These are phyloP conservation scores for Rutstroemia sydowiana DNA, from an alignment of 2,329 filamentous ascomycete genomes.

Conservation along the genomic window DNA sequence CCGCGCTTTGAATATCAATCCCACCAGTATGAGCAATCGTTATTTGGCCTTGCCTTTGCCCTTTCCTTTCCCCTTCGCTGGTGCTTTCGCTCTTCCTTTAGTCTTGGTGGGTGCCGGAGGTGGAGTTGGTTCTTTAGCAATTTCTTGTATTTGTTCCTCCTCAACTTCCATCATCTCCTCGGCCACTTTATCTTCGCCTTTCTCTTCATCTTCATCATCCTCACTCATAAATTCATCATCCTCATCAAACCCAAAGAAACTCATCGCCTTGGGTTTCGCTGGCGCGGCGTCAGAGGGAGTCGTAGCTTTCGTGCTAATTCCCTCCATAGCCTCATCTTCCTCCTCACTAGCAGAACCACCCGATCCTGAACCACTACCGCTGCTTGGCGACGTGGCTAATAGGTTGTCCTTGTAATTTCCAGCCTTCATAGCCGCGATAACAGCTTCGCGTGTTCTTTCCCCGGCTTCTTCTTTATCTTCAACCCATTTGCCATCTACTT, in stretches of 20 bases:
- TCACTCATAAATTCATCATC: slow-evolving; percentile 69
- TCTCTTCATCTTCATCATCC: slow-evolving; percentile 45
- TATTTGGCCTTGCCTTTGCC: slow-evolving; percentile 14
- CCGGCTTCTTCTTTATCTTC: slow-evolving; percentile 88
- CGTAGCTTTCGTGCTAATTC: slow-evolving; percentile 35
- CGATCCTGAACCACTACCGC: slow-evolving; percentile 34
- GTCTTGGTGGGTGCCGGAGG: slow-evolving; percentile 27
- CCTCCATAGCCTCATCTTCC: slow-evolving; percentile 28
- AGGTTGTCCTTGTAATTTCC: slow-evolving; percentile 56
- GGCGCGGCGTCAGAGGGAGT: slow-evolving; percentile 39
- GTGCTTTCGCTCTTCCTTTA: slow-evolving; percentile 12
- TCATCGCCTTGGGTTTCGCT: slow-evolving; percentile 29
- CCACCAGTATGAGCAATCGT: neutral
- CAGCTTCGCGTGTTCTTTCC: slow-evolving; percentile 73
- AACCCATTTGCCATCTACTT: slow-evolving; percentile 86
- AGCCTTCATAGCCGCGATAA: slow-evolving; percentile 61
- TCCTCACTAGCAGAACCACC: slow-evolving; percentile 20
- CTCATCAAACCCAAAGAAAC: slow-evolving; percentile 72
- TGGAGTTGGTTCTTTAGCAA: slow-evolving; percentile 21
- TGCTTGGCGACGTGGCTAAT: slow-evolving; percentile 33
- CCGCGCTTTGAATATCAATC: slow-evolving; percentile 4
- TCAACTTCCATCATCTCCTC: slow-evolving; percentile 9
- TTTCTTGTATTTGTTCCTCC: slow-evolving; percentile 17
- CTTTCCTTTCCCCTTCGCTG: slow-evolving; percentile 28
- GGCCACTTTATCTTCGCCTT: slow-evolving; percentile 14